Evolutionary conservation across 73 alveolate species (phyloP).

Genomic region (Paramecium pentaurelia): DNA sequence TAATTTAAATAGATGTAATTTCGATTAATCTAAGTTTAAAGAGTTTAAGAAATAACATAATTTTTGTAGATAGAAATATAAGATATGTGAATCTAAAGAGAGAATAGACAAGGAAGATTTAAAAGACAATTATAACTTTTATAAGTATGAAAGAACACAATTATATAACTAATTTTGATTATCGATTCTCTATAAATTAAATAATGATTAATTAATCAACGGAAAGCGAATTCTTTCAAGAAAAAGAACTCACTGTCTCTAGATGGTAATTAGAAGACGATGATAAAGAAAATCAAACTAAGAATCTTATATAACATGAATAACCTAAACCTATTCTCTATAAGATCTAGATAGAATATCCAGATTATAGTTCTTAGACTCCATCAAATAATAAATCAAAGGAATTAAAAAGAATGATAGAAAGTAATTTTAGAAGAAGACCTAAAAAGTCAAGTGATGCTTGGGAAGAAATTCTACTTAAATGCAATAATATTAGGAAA

Average conservation of each 20-base stretch:
- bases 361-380: background rate
- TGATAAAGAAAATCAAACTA: background rate
- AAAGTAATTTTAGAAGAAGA: background rate
- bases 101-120: background rate
- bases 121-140: background rate
- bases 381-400: background rate
- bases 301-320: background rate
- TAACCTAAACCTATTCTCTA: background rate
- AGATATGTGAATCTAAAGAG: background rate
- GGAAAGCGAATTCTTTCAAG: background rate
- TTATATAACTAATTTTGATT: conserved; percentile 16
- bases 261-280: background rate
- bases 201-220: conserved; percentile 1
- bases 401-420: background rate
- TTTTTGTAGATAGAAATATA: background rate
- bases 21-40: background rate
- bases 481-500: background rate
- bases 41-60: background rate
- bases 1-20: background rate
- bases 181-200: background rate
- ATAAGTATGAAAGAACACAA: conserved; percentile 15
- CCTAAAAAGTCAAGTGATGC: background rate
- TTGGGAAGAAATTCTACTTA: background rate
- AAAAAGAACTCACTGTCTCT: background rate
- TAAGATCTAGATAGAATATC: background rate